These are phyloP conservation scores for Butyriboletus appendiculatus DNA, from an alignment of 1,284 basidiomycete species.

Conservation along the genomic window DNA sequence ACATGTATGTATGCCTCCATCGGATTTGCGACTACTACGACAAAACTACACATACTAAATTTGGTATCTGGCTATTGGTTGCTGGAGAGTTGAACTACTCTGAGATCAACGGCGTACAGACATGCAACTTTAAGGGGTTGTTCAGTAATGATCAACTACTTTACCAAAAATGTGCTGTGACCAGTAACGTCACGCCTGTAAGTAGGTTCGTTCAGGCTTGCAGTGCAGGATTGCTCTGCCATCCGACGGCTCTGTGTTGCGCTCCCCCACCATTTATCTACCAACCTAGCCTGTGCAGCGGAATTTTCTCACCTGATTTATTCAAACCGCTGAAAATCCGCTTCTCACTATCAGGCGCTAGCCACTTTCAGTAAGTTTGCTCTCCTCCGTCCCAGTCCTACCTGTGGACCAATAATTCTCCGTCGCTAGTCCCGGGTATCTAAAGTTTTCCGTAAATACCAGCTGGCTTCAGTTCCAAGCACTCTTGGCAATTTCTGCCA, in stretches of 20 bases:
- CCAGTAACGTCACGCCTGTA: constrained; percentile 38
- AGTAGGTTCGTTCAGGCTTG: constrained; percentile 37
- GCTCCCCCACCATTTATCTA: constrained; percentile 10
- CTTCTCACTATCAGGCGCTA: constrained; percentile 5
- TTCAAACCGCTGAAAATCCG: constrained; percentile 12
- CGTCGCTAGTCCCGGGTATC: constrained; percentile 1
- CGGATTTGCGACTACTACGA: neutral
- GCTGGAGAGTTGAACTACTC: neutral
- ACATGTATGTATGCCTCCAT: neutral
- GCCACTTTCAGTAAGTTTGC: constrained; percentile 14
- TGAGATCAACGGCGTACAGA: neutral
- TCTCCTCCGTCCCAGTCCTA: constrained; percentile 7
- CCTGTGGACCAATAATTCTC: constrained; percentile 14
- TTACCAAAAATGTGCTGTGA: constrained; percentile 35
- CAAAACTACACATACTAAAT: constrained; percentile 35
- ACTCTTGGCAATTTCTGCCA: constrained; percentile 25
- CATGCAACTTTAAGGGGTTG: too few species aligned
- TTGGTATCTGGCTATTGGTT: constrained; percentile 17
- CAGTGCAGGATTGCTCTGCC: constrained; percentile 32
- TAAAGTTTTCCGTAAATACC: constrained; percentile 10
- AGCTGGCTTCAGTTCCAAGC: constrained; percentile 1
- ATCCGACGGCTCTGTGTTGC: constrained; percentile 24
- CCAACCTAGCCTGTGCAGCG: constrained; percentile 4
- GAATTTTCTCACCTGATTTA: constrained; percentile 14
- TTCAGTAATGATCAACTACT: constrained; percentile 35